phyloP scores from a whole-genome alignment of 345 rosid genomes.

The Citropsis articulata region DNA sequence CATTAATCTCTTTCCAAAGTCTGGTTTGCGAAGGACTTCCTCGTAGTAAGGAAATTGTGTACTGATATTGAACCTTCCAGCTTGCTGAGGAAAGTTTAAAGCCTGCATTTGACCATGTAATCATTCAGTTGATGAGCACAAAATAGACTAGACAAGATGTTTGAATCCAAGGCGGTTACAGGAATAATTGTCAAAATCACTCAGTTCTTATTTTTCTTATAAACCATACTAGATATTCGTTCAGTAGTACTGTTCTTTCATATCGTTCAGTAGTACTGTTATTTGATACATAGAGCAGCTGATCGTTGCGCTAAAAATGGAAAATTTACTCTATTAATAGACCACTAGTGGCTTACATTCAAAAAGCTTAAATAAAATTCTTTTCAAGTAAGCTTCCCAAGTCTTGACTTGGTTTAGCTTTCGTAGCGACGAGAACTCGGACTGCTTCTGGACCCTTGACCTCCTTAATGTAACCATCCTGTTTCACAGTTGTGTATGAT shows the following conservation, averaged over 20 bases:
- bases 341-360: slow-evolving; percentile 50
- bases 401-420: slow-evolving; percentile 60
- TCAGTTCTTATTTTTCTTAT: background rate
- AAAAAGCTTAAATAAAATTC: slow-evolving; percentile 74
- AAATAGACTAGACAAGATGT: background rate
- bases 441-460: slow-evolving; percentile 55
- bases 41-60: slow-evolving; percentile 69
- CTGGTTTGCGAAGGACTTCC: slow-evolving; percentile 56
- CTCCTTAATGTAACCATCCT: slow-evolving; percentile 88
- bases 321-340: background rate
- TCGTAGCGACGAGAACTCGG: slow-evolving; percentile 71
- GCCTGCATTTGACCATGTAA: slow-evolving; percentile 25
- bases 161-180: background rate
- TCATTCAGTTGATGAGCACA: background rate
- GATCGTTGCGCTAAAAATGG: background rate
- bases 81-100: slow-evolving; percentile 51
- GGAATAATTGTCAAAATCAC: background rate
- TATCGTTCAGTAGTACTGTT: too few relatives aligned
- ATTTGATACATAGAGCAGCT: background rate
- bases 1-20: slow-evolving; percentile 35
- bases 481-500: background rate
- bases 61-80: slow-evolving; percentile 68
- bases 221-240: too few relatives aligned
- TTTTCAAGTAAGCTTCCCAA: slow-evolving; percentile 43
- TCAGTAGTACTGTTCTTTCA: background rate